These are phyloP conservation scores for Saccharomycopsis hybrid DNA, from an alignment of 1,139 yeast genomes.

Conservation along the genomic window DNA sequence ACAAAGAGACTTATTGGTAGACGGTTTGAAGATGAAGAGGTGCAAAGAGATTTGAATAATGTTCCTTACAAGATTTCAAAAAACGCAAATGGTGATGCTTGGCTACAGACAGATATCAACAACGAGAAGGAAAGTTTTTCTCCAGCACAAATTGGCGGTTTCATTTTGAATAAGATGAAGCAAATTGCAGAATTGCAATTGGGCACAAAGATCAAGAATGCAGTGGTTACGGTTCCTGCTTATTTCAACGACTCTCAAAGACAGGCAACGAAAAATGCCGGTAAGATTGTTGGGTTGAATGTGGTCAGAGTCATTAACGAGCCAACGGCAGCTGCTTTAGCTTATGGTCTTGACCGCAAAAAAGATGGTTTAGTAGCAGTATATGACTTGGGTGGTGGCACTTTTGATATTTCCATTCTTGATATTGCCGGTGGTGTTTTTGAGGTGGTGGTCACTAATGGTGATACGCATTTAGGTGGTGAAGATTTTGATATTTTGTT, in stretches of 20 bases:
- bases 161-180: constrained; percentile 49
- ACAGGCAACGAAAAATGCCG: constrained; percentile 71
- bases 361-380: constrained; percentile 68
- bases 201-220: constrained; percentile 40
- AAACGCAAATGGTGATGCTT: constrained; percentile 56
- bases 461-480: constrained; percentile 80
- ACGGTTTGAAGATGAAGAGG: constrained; percentile 55
- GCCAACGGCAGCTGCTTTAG: constrained; percentile 79
- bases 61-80: constrained; percentile 52
- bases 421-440: constrained; percentile 79
- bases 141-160: constrained; percentile 54
- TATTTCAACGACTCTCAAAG: constrained; percentile 75
- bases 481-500: constrained; percentile 70
- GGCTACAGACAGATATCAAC: constrained; percentile 36
- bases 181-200: constrained; percentile 45
- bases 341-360: constrained; percentile 55
- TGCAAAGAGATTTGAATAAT: constrained; percentile 49
- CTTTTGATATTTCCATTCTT: constrained; percentile 72
- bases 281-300: constrained; percentile 58
- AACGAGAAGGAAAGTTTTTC: constrained; percentile 31
- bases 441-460: constrained; percentile 78
- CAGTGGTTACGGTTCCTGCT: constrained; percentile 78
- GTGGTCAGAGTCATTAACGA: constrained; percentile 68
- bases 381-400: constrained; percentile 79
- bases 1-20: constrained; percentile 72